A percentile compares a stretch with the other conserved stretches of the same genome.
Evolutionary conservation across 1,139 yeast genomes (phyloP).

Genomic region (Saccharomyces hybrid): DNA sequence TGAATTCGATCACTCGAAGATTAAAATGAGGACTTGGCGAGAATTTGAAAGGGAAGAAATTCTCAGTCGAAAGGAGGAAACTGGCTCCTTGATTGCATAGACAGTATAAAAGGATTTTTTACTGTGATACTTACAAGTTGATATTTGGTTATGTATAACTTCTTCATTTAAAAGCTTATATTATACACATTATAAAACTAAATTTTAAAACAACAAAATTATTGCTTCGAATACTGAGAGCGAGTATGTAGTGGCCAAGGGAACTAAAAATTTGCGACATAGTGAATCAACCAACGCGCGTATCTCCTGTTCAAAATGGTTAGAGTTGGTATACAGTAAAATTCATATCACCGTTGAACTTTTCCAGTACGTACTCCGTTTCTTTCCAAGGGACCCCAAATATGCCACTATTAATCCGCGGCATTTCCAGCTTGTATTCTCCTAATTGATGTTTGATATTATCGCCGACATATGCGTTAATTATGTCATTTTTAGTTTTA

Average conservation of each 20-base stretch:
- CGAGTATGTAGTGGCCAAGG: background rate
- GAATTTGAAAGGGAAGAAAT: slow-evolving; percentile 43
- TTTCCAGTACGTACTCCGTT: slow-evolving; percentile 47
- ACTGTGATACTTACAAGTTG: background rate
- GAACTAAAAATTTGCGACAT: too few relatives aligned
- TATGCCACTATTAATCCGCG: slow-evolving; percentile 72
- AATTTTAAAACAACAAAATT: too few relatives aligned
- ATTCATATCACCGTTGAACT: slow-evolving; percentile 36
- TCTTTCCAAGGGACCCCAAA: slow-evolving; percentile 72
- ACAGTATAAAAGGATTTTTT: background rate
- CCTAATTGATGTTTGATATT: slow-evolving; percentile 7
- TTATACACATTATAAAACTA: too few relatives aligned
- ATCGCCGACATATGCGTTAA: slow-evolving; percentile 3
- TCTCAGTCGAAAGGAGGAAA: background rate
- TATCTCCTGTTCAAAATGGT: background rate
- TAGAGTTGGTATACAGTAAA: slow-evolving; percentile 16
- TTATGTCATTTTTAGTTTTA: background rate
- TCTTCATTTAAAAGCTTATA: background rate
- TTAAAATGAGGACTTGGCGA: slow-evolving; percentile 88
- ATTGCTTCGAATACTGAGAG: too few relatives aligned
- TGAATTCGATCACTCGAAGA: slow-evolving; percentile 79
- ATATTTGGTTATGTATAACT: background rate
- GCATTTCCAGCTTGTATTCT: slow-evolving; percentile 45
- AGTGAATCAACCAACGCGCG: too few relatives aligned
- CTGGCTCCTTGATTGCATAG: background rate